phyloP scores from a whole-genome alignment of 2,329 filamentous ascomycete genomes.

The Acarospora socialis region DNA sequence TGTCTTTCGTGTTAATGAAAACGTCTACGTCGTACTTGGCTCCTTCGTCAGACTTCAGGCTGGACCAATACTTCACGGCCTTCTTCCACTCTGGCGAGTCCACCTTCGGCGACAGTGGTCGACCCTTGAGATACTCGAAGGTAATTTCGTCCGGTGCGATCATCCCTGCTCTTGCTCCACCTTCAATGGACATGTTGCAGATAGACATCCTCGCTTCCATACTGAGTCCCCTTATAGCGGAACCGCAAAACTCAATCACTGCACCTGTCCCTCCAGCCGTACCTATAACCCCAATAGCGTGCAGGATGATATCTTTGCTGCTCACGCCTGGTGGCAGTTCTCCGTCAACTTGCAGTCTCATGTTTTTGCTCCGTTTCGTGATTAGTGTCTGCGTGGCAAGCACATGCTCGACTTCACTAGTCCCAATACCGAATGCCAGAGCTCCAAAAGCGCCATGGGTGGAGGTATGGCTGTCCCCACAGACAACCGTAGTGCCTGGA shows the following conservation, averaged over 20 bases:
- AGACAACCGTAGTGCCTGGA: conserved; percentile 90
- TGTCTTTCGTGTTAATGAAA: conserved; percentile 82
- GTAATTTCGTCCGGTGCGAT: conserved; percentile 88
- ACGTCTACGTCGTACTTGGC: conserved; percentile 85
- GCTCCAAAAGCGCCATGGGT: conserved; percentile 95
- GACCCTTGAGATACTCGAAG: conserved; percentile 87
- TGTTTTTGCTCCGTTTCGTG: conserved; percentile 93
- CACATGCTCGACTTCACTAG: conserved; percentile 96
- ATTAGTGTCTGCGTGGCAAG: conserved; percentile 91
- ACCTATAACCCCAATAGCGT: conserved; percentile 86
- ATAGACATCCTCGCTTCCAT: conserved; percentile 99
- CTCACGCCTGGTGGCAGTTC: conserved; percentile 80
- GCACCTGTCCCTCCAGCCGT: conserved; percentile 88
- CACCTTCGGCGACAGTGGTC: conserved; percentile 71
- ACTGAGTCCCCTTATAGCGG: conserved; percentile 73
- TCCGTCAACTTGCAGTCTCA: conserved; percentile 91
- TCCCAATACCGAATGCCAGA: conserved; percentile 92
- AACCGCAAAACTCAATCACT: conserved; percentile 96
- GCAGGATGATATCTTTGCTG: conserved; percentile 88
- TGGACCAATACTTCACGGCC: conserved; percentile 77
- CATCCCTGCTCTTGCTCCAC: conserved; percentile 88
- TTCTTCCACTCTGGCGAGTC: conserved; percentile 82
- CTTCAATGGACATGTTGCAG: conserved; percentile 99
- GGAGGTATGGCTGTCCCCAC: conserved; percentile 94
- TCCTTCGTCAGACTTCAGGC: conserved; percentile 68